Evolutionary conservation across 2,329 filamentous ascomycete species (phyloP), one percentile per base, ranked within the genome.

Genomic region (Elsinoe fawcettii): DNA sequence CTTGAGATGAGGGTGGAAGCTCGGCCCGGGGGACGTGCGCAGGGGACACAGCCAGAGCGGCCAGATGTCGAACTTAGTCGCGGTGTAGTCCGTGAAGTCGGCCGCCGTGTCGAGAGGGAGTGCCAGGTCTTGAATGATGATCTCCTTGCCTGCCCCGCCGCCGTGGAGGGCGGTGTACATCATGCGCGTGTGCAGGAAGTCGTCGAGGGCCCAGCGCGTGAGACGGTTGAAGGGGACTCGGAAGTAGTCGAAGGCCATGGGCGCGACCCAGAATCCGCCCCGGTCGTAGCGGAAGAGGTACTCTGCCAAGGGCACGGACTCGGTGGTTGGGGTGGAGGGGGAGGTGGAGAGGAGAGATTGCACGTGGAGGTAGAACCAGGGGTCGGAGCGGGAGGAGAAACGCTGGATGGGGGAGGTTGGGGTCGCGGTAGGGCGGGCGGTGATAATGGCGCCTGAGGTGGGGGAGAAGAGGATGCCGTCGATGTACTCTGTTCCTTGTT

Each of bases 241-340:
- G 68, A 87, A 86, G 69, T 87, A 87, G 20, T 72, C 68, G 69
- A 84, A 87, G 1, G 83, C 81, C 58, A 83, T 80, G 20, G 72
- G 72, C 8, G 80, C 84, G 2, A 80, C 80, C 85, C 84, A 88
- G 71, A 87, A 87, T 2, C 79, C 83, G 47, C 83, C 85, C 34
- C 84, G 78, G 66, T 88, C 84, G 70, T 86, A 87, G 14, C 85
- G 80, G 70, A 88, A 88, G 59, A 87, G 78, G 68, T 88, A 88
- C 65, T 87, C 84, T 1, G 72, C 71, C 0, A 87, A 63, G 0
- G 83, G 83, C 1, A 87, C 77, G 58, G 79, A 80, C 58, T 86
- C 83, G 56, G 69, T 61, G 14, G 44, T 62, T 59, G 58, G 67
- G 69, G 12, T 73, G 79, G 59, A 67, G 66, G 27, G 71, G 62